Evolutionary conservation across 768 basidiomycete species (phyloP).

Genomic region (Tylopilus sp.): DNA sequence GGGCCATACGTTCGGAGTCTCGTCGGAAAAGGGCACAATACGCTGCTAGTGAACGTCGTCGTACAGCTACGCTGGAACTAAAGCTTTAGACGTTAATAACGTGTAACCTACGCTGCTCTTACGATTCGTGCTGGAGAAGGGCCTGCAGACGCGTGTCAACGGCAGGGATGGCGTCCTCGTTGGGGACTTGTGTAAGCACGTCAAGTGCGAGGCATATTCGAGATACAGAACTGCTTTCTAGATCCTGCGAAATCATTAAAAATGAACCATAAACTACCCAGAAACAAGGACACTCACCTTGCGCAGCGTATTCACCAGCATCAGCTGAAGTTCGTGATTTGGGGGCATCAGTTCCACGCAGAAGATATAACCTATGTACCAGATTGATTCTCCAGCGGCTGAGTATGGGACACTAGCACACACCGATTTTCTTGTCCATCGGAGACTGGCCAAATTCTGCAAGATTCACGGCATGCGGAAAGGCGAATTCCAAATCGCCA

Average conservation of each 20-base stretch:
- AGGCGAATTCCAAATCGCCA: conserved; percentile 63
- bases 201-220: conserved; percentile 73
- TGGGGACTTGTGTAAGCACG: conserved; percentile 57
- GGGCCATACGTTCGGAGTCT: conserved; percentile 45
- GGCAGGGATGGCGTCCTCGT: conserved; percentile 71
- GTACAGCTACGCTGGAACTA: conserved; percentile 49
- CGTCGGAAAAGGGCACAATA: conserved; percentile 48
- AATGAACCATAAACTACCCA: neutral
- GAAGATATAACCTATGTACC: conserved; percentile 66
- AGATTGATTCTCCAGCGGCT: neutral
- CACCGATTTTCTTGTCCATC: conserved; percentile 68
- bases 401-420: conserved; percentile 5
- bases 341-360: conserved; percentile 69
- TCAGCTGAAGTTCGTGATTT: conserved; percentile 68
- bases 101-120: conserved; percentile 39
- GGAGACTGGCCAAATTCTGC: conserved; percentile 64
- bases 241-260: conserved; percentile 48
- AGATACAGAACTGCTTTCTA: conserved; percentile 54
- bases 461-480: conserved; percentile 72
- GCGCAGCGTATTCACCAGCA: conserved; percentile 83
- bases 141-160: conserved; percentile 62
- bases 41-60: conserved; percentile 59
- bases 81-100: neutral
- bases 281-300: conserved; percentile 47
- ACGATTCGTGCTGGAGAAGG: conserved; percentile 73